Base-by-base conservation (phyloP, 2,329 filamentous ascomycete species). In the Zymoseptoria passerinii region DNA sequence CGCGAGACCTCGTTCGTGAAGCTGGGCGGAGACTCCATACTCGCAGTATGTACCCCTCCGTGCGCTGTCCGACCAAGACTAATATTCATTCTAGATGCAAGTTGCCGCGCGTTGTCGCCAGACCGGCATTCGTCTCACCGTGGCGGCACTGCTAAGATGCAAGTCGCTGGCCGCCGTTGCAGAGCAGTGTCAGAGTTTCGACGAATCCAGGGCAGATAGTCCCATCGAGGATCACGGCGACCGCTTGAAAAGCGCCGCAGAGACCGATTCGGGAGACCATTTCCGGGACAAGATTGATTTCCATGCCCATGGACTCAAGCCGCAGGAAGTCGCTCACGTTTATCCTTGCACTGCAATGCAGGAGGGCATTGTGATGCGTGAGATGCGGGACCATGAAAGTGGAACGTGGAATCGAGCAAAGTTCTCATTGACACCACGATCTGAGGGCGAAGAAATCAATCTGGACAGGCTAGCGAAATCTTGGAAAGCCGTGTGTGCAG, bases 261-360 rank as follows among this genome's bases (percentile, higher is more conserved):
- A 49, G 13, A 49, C 48, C 13, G 13, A 5, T 5, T 6, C 19
- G 13, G 48, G 16, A 49, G 48, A 49, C 48, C 16, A 13, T 5
- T 49, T 20, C 16, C n/a, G n/a, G n/a, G 16, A 20, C 48, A n/a
- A 49, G 7, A 13, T 49, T 5, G 48, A 49, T 13, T 16, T 49
- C 19, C 48, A 49, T 20, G 48, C 48, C 48, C 48, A 49, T 16
- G 48, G 48, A 49, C 48, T 61, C 13, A 20, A 54, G 16, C 59
- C 63, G 10, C 20, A 54, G 1, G 62, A 66, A 28, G 62, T 74
- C 20, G 77, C 81, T 52, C 80, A 83, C 58, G 67, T 80, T 0
- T 83, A 81, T 55, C 80, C 80, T 2, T 82, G 79, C 69, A 80
- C 80, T 0, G 76, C 80, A 0, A 70, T 82, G 1, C 81, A 84